Evolutionary conservation across 2,329 filamentous ascomycete genomes (phyloP).

Genomic region (Cladosporium sp.): DNA sequence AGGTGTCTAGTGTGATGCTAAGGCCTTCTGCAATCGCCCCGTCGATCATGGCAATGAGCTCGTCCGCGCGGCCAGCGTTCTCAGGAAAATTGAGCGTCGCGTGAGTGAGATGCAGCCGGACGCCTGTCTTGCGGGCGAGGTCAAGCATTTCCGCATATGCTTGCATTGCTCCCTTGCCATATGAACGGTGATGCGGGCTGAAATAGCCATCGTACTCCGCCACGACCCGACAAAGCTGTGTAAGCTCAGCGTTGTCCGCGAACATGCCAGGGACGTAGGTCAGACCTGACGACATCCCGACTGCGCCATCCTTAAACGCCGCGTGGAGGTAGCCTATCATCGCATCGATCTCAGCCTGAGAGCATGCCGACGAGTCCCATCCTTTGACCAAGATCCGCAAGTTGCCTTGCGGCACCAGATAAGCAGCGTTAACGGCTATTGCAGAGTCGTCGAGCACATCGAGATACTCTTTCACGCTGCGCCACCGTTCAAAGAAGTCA

Average conservation of each 20-base stretch:
- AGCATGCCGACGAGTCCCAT: constrained; percentile 20
- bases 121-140: constrained; percentile 22
- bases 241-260: constrained; percentile 21
- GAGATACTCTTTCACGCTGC: constrained; percentile 22
- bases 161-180: constrained; percentile 24
- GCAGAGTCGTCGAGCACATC: constrained; percentile 20
- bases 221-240: constrained; percentile 21
- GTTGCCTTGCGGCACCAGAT: constrained; percentile 26
- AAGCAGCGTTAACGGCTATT: constrained; percentile 24
- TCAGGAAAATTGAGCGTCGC: constrained; percentile 26
- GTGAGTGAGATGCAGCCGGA: constrained; percentile 25
- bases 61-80: constrained; percentile 23
- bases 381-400: constrained; percentile 24
- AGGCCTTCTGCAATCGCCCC: constrained; percentile 19
- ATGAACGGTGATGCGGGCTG: constrained; percentile 24
- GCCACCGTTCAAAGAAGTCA: constrained; percentile 25
- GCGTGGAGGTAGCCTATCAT: constrained; percentile 20
- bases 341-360: constrained; percentile 17
- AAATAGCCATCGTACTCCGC: constrained; percentile 24
- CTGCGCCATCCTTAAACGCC: constrained; percentile 21
- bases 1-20: constrained; percentile 24
- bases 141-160: constrained; percentile 25
- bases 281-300: constrained; percentile 24
- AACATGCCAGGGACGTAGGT: constrained; percentile 27
- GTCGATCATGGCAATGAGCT: constrained; percentile 24